phyloP scores from a whole-genome alignment of 2,329 filamentous ascomycete species.

The Cucurbitaria berberidis region DNA sequence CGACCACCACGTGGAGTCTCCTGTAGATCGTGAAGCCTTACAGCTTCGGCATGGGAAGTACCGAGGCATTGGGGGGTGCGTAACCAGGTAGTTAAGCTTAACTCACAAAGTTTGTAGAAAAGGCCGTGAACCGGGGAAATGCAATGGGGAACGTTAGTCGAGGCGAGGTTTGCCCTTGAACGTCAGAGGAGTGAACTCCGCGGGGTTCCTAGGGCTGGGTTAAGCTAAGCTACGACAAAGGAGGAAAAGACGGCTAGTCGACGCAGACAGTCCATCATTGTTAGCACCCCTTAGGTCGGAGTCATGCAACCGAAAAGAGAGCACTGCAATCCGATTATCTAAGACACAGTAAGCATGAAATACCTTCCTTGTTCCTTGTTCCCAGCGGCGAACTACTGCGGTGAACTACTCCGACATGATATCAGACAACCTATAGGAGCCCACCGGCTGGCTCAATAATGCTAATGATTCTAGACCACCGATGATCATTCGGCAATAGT shows the following conservation, averaged over 20 bases:
- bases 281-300: neutral
- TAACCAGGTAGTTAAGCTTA: neutral
- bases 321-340: neutral
- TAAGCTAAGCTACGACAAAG: neutral
- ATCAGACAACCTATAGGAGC: neutral
- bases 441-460: neutral
- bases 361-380: neutral
- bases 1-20: conserved; percentile 9
- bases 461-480: neutral
- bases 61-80: conserved; percentile 8
- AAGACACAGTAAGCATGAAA: neutral
- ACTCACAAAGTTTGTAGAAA: neutral
- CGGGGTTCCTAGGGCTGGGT: neutral
- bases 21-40: conserved; percentile 14
- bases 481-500: neutral
- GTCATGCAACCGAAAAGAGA: neutral
- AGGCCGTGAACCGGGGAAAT: neutral
- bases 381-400: neutral
- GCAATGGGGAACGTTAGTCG: neutral
- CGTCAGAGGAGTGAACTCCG: neutral
- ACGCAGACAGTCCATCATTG: neutral
- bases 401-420: neutral
- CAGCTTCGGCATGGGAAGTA: neutral
- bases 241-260: neutral
- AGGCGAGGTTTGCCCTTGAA: neutral